Percentiles rank a stretch among this genome's conserved stretches.
Evolutionary conservation across 495 filamentous ascomycete genomes (phyloP).

Genomic region (Achaetomiella virescens): DNA sequence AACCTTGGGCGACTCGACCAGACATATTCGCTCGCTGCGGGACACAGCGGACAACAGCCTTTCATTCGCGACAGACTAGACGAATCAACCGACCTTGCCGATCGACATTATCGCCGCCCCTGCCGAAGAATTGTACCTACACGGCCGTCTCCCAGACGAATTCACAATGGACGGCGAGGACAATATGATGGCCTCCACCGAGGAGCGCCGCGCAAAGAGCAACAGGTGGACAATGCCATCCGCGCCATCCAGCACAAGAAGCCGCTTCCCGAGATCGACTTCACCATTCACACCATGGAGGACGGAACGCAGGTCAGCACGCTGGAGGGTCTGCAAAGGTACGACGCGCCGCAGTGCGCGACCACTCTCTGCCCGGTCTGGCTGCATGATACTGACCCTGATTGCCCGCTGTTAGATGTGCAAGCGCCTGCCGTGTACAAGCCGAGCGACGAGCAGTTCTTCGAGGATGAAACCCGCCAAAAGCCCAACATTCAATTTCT

Average conservation of each 20-base stretch:
- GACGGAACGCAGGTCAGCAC: slow-evolving; percentile 94
- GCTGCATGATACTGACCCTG: slow-evolving; percentile 4
- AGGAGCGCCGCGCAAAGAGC: slow-evolving; percentile 28
- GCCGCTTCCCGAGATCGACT: slow-evolving; percentile 94
- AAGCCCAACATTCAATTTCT: slow-evolving; percentile 92
- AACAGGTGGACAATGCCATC: slow-evolving; percentile 60
- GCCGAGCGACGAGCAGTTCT: slow-evolving; percentile 73
- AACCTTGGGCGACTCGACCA: slow-evolving; percentile 1
- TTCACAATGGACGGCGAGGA: slow-evolving; percentile 35
- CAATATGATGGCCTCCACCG: slow-evolving; percentile 21
- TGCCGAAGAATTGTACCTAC: not conserved
- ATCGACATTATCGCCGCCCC: not conserved
- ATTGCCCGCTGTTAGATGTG: slow-evolving; percentile 56
- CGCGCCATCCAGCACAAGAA: slow-evolving; percentile 88
- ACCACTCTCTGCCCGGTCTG: not conserved
- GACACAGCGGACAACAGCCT: slow-evolving; percentile 11
- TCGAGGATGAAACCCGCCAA: slow-evolving; percentile 66
- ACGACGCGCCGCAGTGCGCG: slow-evolving; percentile 21
- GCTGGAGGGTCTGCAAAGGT: slow-evolving; percentile 95
- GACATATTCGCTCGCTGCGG: slow-evolving; percentile 8
- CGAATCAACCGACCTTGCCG: slow-evolving; percentile 6
- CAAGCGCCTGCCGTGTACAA: slow-evolving; percentile 92
- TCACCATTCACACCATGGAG: slow-evolving; percentile 96
- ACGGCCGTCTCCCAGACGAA: not conserved
- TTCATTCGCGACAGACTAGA: slow-evolving; percentile 5